Evolutionary conservation across 192 early-diverging fungal species (phyloP), one percentile per base, ranked within the genome.

Genomic region (Borealophlyctis nickersoniae): DNA sequence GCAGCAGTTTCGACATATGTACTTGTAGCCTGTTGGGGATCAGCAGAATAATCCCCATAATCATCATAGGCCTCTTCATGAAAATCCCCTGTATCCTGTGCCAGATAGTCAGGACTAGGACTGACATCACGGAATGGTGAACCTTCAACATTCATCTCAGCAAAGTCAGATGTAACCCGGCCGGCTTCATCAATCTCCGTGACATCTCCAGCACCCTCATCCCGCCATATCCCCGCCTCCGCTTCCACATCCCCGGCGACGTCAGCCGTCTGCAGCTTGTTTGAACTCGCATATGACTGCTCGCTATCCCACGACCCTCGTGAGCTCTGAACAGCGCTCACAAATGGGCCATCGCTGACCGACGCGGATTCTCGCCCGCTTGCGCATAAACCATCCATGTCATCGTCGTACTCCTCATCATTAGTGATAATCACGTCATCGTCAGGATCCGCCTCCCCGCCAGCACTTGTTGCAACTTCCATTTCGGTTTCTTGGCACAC

Each of bases 321-420:
- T 1, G 50, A 52, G 59, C 66, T 68, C 28, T 68, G 58, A 4
- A 57, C 58, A 2, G 66, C 66, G 29, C 66, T 68, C 11, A 68
- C 66, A 45, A 34, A 68, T 45, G 60, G 58, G 1, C 49, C 29
- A 33, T 68, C 66, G 24, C 58, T 68, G 7, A 45, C 65, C 27
- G 65, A 66, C 22, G 28, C 7, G 11, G 63, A 65, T 16, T 53
- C 19, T 35, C 52, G 14, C 3, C 36, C 62, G 35, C 14, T 22
- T 5, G 36, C 23, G n/a, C 23, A 34, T 4, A 19, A 9, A n/a
- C 14, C 35, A 28, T 23, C 16, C 45, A 52, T 52, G 9, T 14
- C 60, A 22, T 23, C 60, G 50, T 49, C 28, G 60, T 4, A 22
- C 22, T 7, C 22, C 0, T 4, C n/a, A 4, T 13, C 34, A 1